These are phyloP conservation scores for Adansonia grandidieri DNA, from an alignment of 441 rosid species.

Conservation along the genomic window DNA sequence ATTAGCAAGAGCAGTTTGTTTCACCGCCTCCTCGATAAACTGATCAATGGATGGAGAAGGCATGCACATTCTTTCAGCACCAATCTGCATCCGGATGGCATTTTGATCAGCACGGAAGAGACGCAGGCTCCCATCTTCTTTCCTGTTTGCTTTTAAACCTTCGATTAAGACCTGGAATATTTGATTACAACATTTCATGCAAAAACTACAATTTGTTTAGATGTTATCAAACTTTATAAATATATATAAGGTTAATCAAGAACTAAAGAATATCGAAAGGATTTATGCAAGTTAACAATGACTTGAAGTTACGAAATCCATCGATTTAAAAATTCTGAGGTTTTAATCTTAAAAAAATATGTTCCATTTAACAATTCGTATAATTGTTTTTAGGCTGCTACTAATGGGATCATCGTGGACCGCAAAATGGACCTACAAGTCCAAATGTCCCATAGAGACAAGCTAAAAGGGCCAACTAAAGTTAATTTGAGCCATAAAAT, in stretches of 20 bases:
- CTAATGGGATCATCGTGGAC: no score
- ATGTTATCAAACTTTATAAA: background rate
- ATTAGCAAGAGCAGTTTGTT: conserved; percentile 63
- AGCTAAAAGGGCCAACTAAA: no score
- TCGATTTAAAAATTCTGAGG: no score
- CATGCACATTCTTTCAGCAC: conserved; percentile 88
- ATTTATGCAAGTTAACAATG: no score
- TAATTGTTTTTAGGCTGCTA: no score
- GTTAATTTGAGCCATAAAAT: no score
- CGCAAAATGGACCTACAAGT: no score
- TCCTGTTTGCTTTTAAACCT: conserved; percentile 78
- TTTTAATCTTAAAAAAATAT: no score
- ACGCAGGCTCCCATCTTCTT: conserved; percentile 59
- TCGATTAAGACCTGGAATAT: conserved; percentile 62
- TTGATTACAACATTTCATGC: background rate
- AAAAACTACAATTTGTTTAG: background rate
- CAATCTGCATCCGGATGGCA: conserved; percentile 65
- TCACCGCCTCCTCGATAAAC: conserved; percentile 62
- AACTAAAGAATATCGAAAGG: background rate
- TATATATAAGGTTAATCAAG: background rate
- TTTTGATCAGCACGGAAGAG: conserved; percentile 75
- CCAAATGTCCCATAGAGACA: no score
- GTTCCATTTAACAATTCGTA: no score
- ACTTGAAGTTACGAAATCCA: no score
- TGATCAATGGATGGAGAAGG: conserved; percentile 74